Conservation (phyloP, 2,329 filamentous ascomycete species). For the Dactylellina cionopaga region DNA sequence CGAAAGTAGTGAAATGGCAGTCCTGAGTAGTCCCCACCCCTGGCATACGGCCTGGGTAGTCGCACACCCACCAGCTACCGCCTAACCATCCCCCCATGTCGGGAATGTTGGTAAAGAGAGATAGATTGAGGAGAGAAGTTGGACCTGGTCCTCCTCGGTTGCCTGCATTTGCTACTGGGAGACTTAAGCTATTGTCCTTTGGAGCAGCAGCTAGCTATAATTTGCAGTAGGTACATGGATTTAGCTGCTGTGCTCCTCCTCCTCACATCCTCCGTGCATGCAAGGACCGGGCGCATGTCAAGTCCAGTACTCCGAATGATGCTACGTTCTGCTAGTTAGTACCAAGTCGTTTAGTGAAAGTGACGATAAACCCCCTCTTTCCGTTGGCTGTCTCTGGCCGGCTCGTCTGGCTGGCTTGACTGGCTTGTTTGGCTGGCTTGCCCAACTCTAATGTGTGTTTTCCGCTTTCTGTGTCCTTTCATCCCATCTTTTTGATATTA, state of each 20-base stretch:
- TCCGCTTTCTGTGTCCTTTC: slow-evolving; percentile 23
- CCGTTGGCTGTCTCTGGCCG: slow-evolving; percentile 3
- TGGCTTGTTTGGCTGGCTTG: slow-evolving; percentile 9
- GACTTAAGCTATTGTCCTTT: not conserved
- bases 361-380: slow-evolving; percentile 13
- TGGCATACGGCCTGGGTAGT: slow-evolving; percentile 22
- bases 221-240: not conserved
- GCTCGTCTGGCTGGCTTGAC: slow-evolving; percentile 7
- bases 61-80: slow-evolving; percentile 4
- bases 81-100: slow-evolving; percentile 11
- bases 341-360: too few species aligned
- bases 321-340: too few species aligned
- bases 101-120: slow-evolving; percentile 16
- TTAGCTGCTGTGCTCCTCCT: slow-evolving; percentile 33
- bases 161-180: slow-evolving; percentile 5
- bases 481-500: slow-evolving; percentile 48
- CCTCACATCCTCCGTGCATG: slow-evolving; percentile 13
- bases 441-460: slow-evolving; percentile 26
- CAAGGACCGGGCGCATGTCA: slow-evolving; percentile 28
- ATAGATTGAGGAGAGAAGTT: slow-evolving; percentile 3
- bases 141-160: slow-evolving; percentile 17
- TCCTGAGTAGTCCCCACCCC: slow-evolving; percentile 6
- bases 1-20: not conserved
- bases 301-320: not conserved
- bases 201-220: not conserved